Conservation (phyloP, 2,329 filamentous ascomycete genomes). For the Pestalotiopsis sp. region DNA sequence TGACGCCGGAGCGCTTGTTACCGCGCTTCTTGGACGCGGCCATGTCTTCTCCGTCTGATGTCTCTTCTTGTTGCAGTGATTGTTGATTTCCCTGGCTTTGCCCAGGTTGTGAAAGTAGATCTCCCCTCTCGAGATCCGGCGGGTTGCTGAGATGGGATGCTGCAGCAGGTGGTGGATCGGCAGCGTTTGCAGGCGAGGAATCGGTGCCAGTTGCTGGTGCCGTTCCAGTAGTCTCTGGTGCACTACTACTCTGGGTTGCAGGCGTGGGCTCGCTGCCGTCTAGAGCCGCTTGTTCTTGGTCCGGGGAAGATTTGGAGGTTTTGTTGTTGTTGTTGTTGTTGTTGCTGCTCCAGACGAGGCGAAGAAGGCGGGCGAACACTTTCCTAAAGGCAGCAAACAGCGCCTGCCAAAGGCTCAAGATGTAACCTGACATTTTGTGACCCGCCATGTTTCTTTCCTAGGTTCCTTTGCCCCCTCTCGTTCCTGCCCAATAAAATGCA, state of each 20-base stretch:
- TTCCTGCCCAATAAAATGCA: conserved; percentile 15
- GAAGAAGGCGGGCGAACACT: conserved; percentile 31
- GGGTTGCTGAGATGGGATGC: neutral
- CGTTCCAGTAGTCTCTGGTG: neutral
- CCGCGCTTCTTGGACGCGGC: conserved; percentile 30
- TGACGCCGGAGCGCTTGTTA: conserved; percentile 29
- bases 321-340: conserved; percentile 7
- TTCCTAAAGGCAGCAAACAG: conserved; percentile 36
- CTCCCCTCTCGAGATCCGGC: conserved; percentile 6
- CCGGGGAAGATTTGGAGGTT: conserved; percentile 9
- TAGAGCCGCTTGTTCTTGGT: conserved; percentile 8
- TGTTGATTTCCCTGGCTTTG: neutral
- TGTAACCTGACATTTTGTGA: conserved; percentile 36
- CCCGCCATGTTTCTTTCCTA: conserved; percentile 28
- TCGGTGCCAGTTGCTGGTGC: neutral
- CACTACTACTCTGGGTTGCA: neutral
- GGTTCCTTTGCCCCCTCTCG: conserved; percentile 15
- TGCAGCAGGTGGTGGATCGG: conserved; percentile 9
- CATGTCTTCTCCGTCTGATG: conserved; percentile 20
- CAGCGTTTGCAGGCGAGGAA: neutral
- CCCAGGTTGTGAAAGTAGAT: too few species aligned
- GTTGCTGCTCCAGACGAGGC: conserved; percentile 20
- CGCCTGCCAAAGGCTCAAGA: conserved; percentile 33
- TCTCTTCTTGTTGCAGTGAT: conserved; percentile 14
- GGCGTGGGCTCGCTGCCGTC: neutral